Percentiles rank a stretch among this genome's conserved stretches.
These are phyloP conservation scores for Pouteria glomerata DNA, from an alignment of 148 eudicot genomes.

Conservation along the genomic window DNA sequence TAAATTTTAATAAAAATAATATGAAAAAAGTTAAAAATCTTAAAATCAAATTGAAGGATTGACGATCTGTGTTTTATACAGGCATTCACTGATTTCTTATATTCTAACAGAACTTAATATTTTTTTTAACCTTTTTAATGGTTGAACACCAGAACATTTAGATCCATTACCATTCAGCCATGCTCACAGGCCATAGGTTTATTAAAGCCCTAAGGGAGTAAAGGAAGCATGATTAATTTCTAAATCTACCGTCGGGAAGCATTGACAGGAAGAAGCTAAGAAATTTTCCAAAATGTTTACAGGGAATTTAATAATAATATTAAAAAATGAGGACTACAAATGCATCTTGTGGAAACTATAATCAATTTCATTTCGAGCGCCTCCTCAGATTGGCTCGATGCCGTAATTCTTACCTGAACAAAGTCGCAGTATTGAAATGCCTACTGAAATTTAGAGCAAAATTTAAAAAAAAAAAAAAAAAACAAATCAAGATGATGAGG, in stretches of 20 bases:
- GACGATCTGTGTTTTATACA: neutral
- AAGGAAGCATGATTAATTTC: neutral
- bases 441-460: neutral
- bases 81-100: neutral
- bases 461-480: neutral
- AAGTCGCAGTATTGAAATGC: neutral
- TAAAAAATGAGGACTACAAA: neutral
- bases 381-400: neutral
- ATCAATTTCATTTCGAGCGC: neutral
- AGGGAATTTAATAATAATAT: too few relatives aligned
- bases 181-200: neutral
- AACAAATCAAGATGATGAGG: neutral
- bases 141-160: neutral
- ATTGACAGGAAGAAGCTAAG: neutral
- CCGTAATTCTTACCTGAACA: neutral
- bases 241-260: neutral
- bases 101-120: neutral
- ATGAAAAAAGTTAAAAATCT: too few relatives aligned
- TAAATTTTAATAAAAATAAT: too few relatives aligned
- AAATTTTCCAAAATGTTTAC: neutral
- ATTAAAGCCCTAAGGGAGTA: neutral
- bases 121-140: neutral
- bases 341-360: neutral
- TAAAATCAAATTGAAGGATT: constrained; percentile 1
- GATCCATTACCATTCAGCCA: neutral